Conservation (phyloP, 2,329 filamentous ascomycete genomes). For the Amphichorda felina region DNA sequence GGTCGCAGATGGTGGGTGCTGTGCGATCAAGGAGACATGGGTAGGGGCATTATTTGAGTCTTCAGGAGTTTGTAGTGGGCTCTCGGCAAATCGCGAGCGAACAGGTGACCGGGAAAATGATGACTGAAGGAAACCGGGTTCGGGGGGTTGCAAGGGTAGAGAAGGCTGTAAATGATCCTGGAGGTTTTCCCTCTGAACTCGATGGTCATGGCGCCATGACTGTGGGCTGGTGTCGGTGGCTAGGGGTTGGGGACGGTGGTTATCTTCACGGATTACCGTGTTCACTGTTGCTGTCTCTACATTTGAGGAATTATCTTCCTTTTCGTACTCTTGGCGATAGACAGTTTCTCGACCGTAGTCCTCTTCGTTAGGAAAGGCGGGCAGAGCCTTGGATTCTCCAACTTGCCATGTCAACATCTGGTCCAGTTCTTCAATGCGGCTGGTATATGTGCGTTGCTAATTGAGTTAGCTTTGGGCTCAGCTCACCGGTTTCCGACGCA, state of each 20-base stretch:
- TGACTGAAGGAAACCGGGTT: slow-evolving; percentile 31
- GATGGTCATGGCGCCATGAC: slow-evolving; percentile 4
- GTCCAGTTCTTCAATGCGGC: slow-evolving; percentile 76
- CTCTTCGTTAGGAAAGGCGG: slow-evolving; percentile 48
- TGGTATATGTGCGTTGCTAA: slow-evolving; percentile 80
- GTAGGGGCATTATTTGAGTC: slow-evolving; percentile 1
- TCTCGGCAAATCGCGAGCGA: slow-evolving; percentile 8
- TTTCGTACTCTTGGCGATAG: slow-evolving; percentile 23
- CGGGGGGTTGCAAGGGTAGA: slow-evolving; percentile 11
- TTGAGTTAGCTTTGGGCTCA: background rate
- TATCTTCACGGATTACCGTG: slow-evolving; percentile 24
- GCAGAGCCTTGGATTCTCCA: slow-evolving; percentile 62
- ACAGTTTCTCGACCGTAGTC: slow-evolving; percentile 1
- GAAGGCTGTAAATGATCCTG: slow-evolving; percentile 1
- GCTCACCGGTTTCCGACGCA: no score
- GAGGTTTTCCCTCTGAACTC: background rate
- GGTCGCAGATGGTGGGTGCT: background rate
- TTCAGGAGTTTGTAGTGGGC: slow-evolving; percentile 10
- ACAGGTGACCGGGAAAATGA: slow-evolving; percentile 40
- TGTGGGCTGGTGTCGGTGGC: background rate
- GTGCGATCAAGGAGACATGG: background rate
- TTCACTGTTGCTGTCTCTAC: slow-evolving; percentile 41
- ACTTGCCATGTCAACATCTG: slow-evolving; percentile 40
- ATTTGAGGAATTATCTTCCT: slow-evolving; percentile 28
- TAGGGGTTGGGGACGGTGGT: slow-evolving; percentile 8